Percentiles rank a stretch among this genome's conserved stretches.
Conservation (phyloP, 2,329 filamentous ascomycete genomes). For the Colletotrichum lindemuthianum region DNA sequence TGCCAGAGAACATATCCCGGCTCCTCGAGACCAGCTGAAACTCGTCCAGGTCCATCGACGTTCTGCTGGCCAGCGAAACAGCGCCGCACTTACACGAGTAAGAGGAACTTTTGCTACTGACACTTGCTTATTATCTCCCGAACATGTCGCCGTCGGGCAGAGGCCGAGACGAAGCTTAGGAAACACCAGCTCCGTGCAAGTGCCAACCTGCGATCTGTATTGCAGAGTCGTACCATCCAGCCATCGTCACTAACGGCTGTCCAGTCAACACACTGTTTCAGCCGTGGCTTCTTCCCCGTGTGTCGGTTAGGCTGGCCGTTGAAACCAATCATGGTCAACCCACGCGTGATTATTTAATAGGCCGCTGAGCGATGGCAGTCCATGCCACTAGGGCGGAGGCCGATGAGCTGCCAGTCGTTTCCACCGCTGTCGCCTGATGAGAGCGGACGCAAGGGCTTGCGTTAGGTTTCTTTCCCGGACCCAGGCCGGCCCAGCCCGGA, state of each 20-base stretch:
- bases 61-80: not conserved
- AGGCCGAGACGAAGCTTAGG: conserved; percentile 31
- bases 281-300: conserved; percentile 48
- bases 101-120: not conserved
- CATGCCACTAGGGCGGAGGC: conserved; percentile 8
- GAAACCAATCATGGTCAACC: conserved; percentile 43
- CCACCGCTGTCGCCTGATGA: conserved; percentile 25
- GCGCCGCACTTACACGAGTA: conserved; percentile 30
- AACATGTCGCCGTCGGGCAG: conserved; percentile 8
- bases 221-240: conserved; percentile 7
- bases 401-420: conserved; percentile 18
- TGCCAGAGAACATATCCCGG: conserved; percentile 12
- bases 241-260: conserved; percentile 18
- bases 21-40: conserved; percentile 19
- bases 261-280: conserved; percentile 42
- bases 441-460: conserved; percentile 4
- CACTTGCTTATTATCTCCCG: conserved; percentile 2
- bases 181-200: conserved; percentile 20
- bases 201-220: conserved; percentile 31
- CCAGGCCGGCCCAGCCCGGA: conserved; percentile 9
- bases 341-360: conserved; percentile 35
- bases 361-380: conserved; percentile 39
- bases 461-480: conserved; percentile 9
- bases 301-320: conserved; percentile 40
- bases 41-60: conserved; percentile 12